A percentile compares a stretch with the other conserved stretches of the same genome.
These are phyloP conservation scores for Diplodia seriata DNA, from an alignment of 2,329 filamentous ascomycete genomes.

Conservation along the genomic window DNA sequence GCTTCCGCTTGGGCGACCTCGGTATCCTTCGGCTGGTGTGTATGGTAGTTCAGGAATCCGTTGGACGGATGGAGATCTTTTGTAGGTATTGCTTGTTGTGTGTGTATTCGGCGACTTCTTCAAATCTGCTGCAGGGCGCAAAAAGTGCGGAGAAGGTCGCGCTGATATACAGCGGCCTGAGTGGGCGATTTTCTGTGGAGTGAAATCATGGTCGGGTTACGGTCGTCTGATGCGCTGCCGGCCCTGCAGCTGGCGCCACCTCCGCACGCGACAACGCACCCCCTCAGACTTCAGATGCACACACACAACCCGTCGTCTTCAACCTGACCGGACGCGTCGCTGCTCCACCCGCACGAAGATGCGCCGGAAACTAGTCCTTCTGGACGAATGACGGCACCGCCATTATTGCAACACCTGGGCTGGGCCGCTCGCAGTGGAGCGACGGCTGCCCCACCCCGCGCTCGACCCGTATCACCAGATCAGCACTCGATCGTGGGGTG, in stretches of 20 bases:
- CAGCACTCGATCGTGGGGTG: constrained; percentile 28
- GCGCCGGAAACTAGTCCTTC: neutral
- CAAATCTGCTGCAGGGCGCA: constrained; percentile 13
- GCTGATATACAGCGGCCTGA: constrained; percentile 14
- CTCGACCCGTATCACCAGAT: constrained; percentile 27
- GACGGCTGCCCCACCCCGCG: constrained; percentile 16
- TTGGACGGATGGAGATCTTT: neutral
- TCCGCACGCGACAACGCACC: constrained; percentile 24
- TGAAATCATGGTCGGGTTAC: constrained; percentile 22
- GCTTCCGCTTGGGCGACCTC: constrained; percentile 2
- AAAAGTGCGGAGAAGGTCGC: constrained; percentile 2
- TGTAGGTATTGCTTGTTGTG: no score
- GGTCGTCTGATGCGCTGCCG: constrained; percentile 18
- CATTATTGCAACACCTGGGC: neutral
- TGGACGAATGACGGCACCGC: neutral
- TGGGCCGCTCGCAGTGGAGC: neutral
- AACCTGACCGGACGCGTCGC: neutral
- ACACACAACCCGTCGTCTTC: neutral
- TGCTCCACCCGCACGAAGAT: constrained; percentile 21
- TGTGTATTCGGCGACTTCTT: neutral
- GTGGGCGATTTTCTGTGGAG: neutral
- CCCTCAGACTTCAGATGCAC: neutral
- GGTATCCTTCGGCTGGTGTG: constrained; percentile 1
- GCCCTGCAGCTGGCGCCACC: constrained; percentile 17
- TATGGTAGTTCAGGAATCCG: neutral